Base-by-base conservation (phyloP, 441 rosid genomes). In the Gossypium davidsonii region DNA sequence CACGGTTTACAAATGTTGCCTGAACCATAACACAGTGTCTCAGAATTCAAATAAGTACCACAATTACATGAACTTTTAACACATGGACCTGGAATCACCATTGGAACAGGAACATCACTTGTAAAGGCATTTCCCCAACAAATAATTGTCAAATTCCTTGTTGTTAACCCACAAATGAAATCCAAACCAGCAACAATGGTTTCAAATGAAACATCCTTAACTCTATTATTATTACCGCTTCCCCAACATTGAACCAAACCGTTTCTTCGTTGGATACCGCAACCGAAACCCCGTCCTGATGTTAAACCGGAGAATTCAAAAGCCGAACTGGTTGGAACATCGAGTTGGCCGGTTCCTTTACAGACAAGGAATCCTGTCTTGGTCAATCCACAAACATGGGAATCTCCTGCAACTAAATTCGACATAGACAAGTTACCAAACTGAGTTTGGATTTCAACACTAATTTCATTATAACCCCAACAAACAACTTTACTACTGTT, bases 41-140 rank as follows among this genome's bases (percentile, higher is more conserved):
- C 81, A 21, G 93, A 89, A 66, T 85, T 75, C 0, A 85, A 86
- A 76, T 82, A 87, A 25, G 79, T 26, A n/a, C 88, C 90, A 26
- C 91, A 86, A 44, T 48, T 68, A 52, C 93, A 89, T 12, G 81
- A 71, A 75, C 77, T 72, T 18, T 81, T 57, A 61, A 86, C 82
- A 67, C 93, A 89, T 3, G 93, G 86, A 25, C 89, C 91, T 6
- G 91, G 93, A 76, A 87, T 55, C 6, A 87, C 61, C 69, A 6
- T 73, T 39, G 85, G 85, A n/a, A 85, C 3, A 10, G 79, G 81
- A 58, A 83, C 67, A 51, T 68, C 62, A 42, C 25, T 65, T 10
- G 65, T 56, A 15, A n/a, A 64, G 90, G 90, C 90, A 0, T 72
- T 73, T 17, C 93, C 91, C 88, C 87, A 86, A 56, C 94, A 89